phyloP scores from a whole-genome alignment of 352 stramenopile genomes.

The Phytophthora pseudosyringae region DNA sequence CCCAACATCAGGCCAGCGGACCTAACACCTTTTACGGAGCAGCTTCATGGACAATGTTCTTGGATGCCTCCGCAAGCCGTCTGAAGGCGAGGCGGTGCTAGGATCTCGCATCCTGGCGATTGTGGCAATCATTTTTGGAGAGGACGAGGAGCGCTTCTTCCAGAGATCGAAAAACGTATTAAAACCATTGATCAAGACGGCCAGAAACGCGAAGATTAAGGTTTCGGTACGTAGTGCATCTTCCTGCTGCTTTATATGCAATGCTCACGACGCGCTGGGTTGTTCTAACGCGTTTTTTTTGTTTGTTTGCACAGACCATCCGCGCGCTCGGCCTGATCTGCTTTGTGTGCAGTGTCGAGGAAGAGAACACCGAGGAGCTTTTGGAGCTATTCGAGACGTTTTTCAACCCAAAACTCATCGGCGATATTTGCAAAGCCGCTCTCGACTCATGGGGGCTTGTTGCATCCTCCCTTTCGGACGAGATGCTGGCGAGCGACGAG shows the following conservation, averaged over 20 bases:
- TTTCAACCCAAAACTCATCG: constrained; percentile 70
- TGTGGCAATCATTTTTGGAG: constrained; percentile 78
- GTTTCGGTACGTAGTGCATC: constrained; percentile 49
- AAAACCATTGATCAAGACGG: constrained; percentile 71
- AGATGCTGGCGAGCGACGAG: constrained; percentile 53
- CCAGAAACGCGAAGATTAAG: constrained; percentile 68
- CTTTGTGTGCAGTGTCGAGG: constrained; percentile 80
- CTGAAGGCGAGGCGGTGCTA: constrained; percentile 70
- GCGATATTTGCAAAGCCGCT: constrained; percentile 66
- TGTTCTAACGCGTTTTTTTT: neutral
- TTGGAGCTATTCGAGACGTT: constrained; percentile 70
- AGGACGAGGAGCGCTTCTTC: constrained; percentile 79
- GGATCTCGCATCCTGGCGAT: constrained; percentile 76
- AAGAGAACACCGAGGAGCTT: constrained; percentile 77
- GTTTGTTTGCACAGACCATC: constrained; percentile 51
- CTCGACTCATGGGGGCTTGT: constrained; percentile 80
- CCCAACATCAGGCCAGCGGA: neutral
- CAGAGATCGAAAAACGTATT: constrained; percentile 76
- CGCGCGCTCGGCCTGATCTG: constrained; percentile 72
- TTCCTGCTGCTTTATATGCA: neutral
- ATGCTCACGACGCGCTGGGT: neutral
- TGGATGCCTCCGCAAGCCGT: constrained; percentile 68
- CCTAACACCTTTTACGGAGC: neutral
- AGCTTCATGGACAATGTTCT: constrained; percentile 83
- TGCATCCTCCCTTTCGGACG: constrained; percentile 65